Conservation (phyloP, 306 rosid species). For the Quercus alba region DNA sequence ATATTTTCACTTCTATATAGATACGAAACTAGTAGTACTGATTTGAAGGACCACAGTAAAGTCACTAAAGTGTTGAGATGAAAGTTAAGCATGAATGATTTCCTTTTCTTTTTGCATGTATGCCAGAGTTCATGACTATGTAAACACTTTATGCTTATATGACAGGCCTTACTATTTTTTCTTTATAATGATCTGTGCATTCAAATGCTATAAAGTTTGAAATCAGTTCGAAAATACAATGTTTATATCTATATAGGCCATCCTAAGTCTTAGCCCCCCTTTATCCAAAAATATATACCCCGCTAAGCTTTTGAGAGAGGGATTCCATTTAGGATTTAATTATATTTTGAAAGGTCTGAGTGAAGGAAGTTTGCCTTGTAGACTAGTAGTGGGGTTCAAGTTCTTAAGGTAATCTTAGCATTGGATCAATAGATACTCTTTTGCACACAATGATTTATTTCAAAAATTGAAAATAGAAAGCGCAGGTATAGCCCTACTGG, state of each 20-base stretch:
- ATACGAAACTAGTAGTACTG: neutral
- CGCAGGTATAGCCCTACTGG: no score
- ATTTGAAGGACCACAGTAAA: neutral
- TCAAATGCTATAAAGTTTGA: neutral
- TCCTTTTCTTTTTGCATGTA: neutral
- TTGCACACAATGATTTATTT: no score
- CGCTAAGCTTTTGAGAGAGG: neutral
- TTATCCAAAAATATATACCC: neutral
- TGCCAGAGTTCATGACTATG: neutral
- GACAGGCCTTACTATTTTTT: neutral
- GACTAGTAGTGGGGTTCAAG: neutral
- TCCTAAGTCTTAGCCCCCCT: neutral
- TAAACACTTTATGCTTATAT: neutral
- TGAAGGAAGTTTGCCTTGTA: neutral
- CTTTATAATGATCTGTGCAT: neutral
- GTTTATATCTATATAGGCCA: neutral
- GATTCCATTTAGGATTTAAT: neutral
- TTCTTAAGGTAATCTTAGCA: neutral
- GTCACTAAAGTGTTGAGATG: neutral
- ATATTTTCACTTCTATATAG: neutral
- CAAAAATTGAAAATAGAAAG: no score
- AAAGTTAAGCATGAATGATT: neutral
- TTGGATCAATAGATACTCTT: no score
- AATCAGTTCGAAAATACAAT: neutral
- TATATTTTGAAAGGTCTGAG: neutral